These are phyloP conservation scores for Leccinum pallidistipes DNA, from an alignment of 1,284 basidiomycete species.

Conservation along the genomic window DNA sequence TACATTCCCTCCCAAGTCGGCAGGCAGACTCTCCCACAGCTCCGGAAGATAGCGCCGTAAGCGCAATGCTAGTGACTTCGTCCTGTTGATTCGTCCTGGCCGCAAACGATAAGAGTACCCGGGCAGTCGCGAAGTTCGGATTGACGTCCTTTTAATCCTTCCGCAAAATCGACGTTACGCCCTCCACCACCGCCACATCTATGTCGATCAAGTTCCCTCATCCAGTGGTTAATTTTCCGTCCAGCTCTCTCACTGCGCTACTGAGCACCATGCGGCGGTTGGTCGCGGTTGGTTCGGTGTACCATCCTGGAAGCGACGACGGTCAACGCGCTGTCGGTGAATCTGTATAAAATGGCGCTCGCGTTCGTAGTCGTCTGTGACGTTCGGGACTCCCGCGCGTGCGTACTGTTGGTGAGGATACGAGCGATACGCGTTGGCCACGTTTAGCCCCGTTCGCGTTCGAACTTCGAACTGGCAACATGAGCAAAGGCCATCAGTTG, in stretches of 20 bases:
- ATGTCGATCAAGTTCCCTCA: no score
- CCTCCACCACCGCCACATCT: no score
- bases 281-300: no score
- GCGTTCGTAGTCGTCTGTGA: constrained; percentile 78
- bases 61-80: constrained; percentile 43
- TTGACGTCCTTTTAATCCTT: constrained; percentile 39
- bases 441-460: constrained; percentile 13
- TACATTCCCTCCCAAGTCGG: constrained; percentile 18
- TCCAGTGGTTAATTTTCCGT: no score
- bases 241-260: no score
- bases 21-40: constrained; percentile 47
- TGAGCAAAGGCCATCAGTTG: no score
- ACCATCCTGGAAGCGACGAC: no score
- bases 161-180: no score
- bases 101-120: constrained; percentile 3
- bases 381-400: constrained; percentile 40
- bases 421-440: constrained; percentile 23
- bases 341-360: constrained; percentile 25
- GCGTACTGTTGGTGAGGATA: constrained; percentile 24
- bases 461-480: constrained; percentile 14
- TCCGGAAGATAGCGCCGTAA: constrained; percentile 55
- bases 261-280: no score
- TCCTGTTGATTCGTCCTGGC: constrained; percentile 39
- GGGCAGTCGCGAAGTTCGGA: constrained; percentile 50
- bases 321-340: no score